phyloP scores from a whole-genome alignment of 768 basidiomycete genomes.

The Brasilioporus rufonigricans region DNA sequence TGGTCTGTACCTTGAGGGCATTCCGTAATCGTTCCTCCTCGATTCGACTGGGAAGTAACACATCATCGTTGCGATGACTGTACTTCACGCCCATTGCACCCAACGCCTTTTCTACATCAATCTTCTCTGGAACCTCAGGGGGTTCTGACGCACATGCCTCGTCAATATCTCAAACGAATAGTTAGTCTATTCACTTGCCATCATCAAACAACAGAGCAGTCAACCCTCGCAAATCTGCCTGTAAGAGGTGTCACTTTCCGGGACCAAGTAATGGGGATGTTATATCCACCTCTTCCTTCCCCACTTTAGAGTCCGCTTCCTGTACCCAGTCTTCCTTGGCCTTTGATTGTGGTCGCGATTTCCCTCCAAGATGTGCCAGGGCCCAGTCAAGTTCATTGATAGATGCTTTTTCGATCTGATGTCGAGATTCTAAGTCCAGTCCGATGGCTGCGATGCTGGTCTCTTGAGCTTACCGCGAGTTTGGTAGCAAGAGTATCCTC shows the following conservation, averaged over 20 bases:
- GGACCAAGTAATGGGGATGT: background rate
- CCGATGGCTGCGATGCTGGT: background rate
- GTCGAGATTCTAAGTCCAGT: background rate
- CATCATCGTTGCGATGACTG: slow-evolving; percentile 70
- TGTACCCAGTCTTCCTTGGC: slow-evolving; percentile 40
- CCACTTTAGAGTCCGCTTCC: slow-evolving; percentile 45
- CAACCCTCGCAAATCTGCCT: slow-evolving; percentile 60
- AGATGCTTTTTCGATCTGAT: slow-evolving; percentile 75
- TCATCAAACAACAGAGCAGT: slow-evolving; percentile 72
- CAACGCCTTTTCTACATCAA: slow-evolving; percentile 55
- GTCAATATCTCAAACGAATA: background rate
- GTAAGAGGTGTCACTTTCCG: background rate
- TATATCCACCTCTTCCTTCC: slow-evolving; percentile 32
- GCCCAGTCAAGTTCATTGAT: slow-evolving; percentile 81
- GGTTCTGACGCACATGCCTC: slow-evolving; percentile 31
- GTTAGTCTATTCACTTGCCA: slow-evolving; percentile 35
- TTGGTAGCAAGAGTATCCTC: slow-evolving; percentile 72
- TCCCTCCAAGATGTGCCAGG: slow-evolving; percentile 58
- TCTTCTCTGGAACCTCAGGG: slow-evolving; percentile 40
- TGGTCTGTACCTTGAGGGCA: slow-evolving; percentile 44
- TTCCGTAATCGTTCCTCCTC: slow-evolving; percentile 62
- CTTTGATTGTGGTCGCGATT: slow-evolving; percentile 34
- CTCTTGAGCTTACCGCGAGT: slow-evolving; percentile 50
- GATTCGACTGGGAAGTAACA: slow-evolving; percentile 64
- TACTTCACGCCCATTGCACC: slow-evolving; percentile 64